These are phyloP conservation scores for Populus simonii DNA, from an alignment of 345 rosid genomes.

Conservation along the genomic window DNA sequence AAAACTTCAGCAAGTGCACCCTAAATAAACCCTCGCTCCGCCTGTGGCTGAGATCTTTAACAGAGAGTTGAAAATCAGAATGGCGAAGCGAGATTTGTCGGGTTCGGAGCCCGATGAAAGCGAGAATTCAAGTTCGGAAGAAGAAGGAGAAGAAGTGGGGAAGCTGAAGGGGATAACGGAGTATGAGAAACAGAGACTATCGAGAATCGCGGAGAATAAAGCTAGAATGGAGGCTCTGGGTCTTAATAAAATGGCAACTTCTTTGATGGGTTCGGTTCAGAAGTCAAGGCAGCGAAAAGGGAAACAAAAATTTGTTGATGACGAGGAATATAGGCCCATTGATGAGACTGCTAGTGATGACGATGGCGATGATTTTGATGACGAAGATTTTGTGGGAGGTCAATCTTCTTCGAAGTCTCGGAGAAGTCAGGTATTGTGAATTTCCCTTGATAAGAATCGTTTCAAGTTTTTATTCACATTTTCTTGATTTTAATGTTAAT, in stretches of 20 bases:
- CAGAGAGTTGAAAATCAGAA: conserved; percentile 1
- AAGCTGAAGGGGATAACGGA: conserved; percentile 32
- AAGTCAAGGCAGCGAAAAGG: conserved; percentile 28
- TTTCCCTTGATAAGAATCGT: too few relatives aligned
- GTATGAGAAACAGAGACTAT: conserved; percentile 65
- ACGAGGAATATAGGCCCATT: conserved; percentile 63
- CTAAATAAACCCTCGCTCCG: too few relatives aligned
- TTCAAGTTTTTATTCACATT: too few relatives aligned
- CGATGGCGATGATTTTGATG: conserved; percentile 16
- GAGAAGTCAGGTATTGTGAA: conserved; percentile 17
- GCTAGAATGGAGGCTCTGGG: conserved; percentile 83
- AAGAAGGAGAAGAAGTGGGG: conserved; percentile 27
- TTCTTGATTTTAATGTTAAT: too few relatives aligned
- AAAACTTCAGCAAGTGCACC: too few relatives aligned
- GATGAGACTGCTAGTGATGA: conserved; percentile 24
- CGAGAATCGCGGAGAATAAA: conserved; percentile 76
- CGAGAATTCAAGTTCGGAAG: conserved; percentile 26
- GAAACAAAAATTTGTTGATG: conserved; percentile 53
- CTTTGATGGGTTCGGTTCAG: conserved; percentile 39
- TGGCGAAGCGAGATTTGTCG: conserved; percentile 22
- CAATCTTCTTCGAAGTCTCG: conserved; percentile 30
- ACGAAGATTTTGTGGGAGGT: conserved; percentile 31
- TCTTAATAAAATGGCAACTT: conserved; percentile 50
- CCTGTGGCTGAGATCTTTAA: too few relatives aligned
- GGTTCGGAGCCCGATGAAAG: conserved; percentile 17